Evolutionary conservation across 192 early-diverging fungal species (phyloP), one percentile per base, ranked within the genome.

Genomic region (Kappamyces sp.): DNA sequence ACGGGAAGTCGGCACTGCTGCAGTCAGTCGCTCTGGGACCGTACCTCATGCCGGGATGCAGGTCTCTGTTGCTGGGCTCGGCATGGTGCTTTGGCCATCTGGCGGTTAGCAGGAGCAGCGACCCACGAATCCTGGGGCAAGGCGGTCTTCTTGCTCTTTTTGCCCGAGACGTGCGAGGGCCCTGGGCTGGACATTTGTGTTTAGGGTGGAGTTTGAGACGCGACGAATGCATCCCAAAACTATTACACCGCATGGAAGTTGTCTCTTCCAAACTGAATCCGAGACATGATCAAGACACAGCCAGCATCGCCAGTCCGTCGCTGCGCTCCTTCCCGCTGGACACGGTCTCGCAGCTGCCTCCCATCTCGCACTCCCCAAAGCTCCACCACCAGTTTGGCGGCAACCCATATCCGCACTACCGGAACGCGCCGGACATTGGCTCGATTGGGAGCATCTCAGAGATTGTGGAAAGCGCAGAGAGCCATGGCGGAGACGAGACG

Each of bases 301-400:
- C 7, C 3, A 13, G 38, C 6, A 33, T 3, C 32, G 15, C 15
- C 5, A 57, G 55, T 5, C 15, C 55, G 7, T 34, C 15, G 41
- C 39, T 57, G n/a, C 55, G 31, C 3, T 23, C 34, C 34, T 57
- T 57, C 41, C 55, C 55, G 1, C 36, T 43, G 7, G 55, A 57
- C 5, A 10, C 55, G 5, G 8, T 57, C 13, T 40, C 42, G 13
- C 41, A 33, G 36, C 49, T 66, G 42, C 65, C 65, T 13, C 65
- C 65, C 36, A 66, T 66, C 40, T 40, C 44, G 5, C 44, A 66
- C n/a, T 40, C 51, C 40, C 36, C 47, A 1, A 8, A 31, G 35
- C 7, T 13, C n/a, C n/a, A 37, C 31, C 51, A 23, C 13, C 33
- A 43, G n/a, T 3, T 47, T n/a, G 38, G 44, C 48, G 12, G 43